These are phyloP conservation scores for Leucocoprinus leucothites DNA, from an alignment of 768 basidiomycete species.

Conservation along the genomic window DNA sequence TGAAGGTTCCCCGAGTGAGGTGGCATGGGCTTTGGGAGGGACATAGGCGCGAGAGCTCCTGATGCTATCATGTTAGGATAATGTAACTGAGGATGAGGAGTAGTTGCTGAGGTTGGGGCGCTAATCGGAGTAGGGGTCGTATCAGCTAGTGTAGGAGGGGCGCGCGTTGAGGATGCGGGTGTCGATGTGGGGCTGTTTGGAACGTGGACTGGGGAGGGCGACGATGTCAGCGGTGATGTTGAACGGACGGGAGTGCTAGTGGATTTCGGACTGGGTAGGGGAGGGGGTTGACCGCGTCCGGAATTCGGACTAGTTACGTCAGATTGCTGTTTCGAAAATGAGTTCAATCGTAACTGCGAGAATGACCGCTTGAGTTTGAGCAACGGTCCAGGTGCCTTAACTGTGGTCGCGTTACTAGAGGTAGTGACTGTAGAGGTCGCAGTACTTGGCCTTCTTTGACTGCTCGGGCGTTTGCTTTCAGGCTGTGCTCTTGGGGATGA, in stretches of 20 bases:
- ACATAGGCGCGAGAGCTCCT: background rate
- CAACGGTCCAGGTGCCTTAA: conserved; percentile 1
- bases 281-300: no score
- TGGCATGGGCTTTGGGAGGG: background rate
- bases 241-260: background rate
- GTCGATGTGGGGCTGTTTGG: background rate
- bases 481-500: conserved; percentile 9
- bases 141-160: background rate
- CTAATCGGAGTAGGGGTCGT: background rate
- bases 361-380: conserved; percentile 13
- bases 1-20: background rate
- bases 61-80: background rate
- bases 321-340: conserved; percentile 1
- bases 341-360: conserved; percentile 5
- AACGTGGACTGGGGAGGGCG: background rate
- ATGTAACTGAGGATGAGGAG: background rate
- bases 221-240: background rate
- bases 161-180: background rate
- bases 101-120: background rate
- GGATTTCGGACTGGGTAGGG: background rate
- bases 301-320: background rate
- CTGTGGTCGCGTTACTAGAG: background rate
- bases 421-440: background rate
- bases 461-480: background rate
- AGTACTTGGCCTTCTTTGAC: conserved; percentile 1